Evolutionary conservation across 164 flowering plant genomes (phyloP), one percentile per base, ranked within the genome.

Genomic region (Magnolia changhungtana): DNA sequence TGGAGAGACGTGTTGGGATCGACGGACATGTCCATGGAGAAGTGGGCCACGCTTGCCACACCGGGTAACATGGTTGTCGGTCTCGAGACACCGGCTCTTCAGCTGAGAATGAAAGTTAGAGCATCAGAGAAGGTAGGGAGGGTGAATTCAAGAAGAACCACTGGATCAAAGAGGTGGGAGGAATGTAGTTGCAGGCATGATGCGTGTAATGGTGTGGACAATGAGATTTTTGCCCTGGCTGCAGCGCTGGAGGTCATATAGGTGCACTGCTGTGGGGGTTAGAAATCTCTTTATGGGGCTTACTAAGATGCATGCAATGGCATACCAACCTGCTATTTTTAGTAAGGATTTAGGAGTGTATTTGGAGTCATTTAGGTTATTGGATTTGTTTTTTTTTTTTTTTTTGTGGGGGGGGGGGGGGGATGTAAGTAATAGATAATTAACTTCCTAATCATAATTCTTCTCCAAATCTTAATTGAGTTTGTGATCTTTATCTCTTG

Each of bases 1-100:
- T 91, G 92, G 97, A 81, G 72, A 75, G 83, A 72, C 0, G 91
- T 87, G 51, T 66, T 87, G 24, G 92, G 86, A 4, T 83, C 90
- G 2, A 69, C 72, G 8, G 80, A 82, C 23, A 78, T 87, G 83
- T 85, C 86, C 24, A 81, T 88, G 4, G 85, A 84, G 78, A 83
- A 77, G 63, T 91, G 95, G 90, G 86, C 75, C 11, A n/a, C 77
- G 19, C 69, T 78, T 27, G 3, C 20, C 4, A 18, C 77, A 1
- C 16, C 13, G 0, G n/a, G 23, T 8, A 5, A 31, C 37, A 49
- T 27, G 11, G 50, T 66, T 45, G 63, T 31, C 1, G 79, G 75
- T 61, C 37, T 67, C 11, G 80, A 80, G 45, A 81, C 82, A 63
- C 81, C 81, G 10, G 75, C 82, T 20, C 59, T 82, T 31, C 74